Percentiles rank a stretch among this genome's conserved stretches.
phyloP scores from a whole-genome alignment of 768 basidiomycete species.

The Pleurotus cornucopiae region DNA sequence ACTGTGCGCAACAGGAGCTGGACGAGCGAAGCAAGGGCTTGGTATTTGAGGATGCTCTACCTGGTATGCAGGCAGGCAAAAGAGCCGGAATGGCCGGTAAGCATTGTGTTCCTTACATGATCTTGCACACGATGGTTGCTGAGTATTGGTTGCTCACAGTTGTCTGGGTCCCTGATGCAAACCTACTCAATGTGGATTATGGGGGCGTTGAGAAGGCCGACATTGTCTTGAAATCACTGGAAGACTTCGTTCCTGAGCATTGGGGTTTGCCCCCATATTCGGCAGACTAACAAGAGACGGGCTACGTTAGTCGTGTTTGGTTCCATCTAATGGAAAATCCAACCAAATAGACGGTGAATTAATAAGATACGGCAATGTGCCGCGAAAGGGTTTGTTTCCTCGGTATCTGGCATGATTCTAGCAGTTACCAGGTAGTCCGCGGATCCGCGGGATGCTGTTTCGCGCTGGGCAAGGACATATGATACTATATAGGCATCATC shows the following conservation, averaged over 20 bases:
- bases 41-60: conserved; percentile 80
- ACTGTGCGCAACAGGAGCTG: conserved; percentile 28
- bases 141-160: conserved; percentile 35
- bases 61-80: conserved; percentile 76
- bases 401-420: neutral
- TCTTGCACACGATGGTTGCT: no score
- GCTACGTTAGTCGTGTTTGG: neutral
- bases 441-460: neutral
- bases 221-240: conserved; percentile 54
- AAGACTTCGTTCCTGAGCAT: conserved; percentile 73
- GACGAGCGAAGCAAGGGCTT: conserved; percentile 59
- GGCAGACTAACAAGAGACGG: conserved; percentile 3
- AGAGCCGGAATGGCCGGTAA: conserved; percentile 83
- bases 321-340: neutral
- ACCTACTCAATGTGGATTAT: conserved; percentile 51
- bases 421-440: neutral
- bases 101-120: conserved; percentile 12
- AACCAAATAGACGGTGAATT: neutral
- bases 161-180: conserved; percentile 80
- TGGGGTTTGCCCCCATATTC: conserved; percentile 80
- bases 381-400: neutral
- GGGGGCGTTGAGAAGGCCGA: conserved; percentile 51
- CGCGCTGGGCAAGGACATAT: neutral
- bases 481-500: neutral
- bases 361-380: neutral